A percentile compares a stretch with the other conserved stretches of the same genome.
Conservation (phyloP, 1,284 basidiomycete genomes). For the Schizopora paradoxa region DNA sequence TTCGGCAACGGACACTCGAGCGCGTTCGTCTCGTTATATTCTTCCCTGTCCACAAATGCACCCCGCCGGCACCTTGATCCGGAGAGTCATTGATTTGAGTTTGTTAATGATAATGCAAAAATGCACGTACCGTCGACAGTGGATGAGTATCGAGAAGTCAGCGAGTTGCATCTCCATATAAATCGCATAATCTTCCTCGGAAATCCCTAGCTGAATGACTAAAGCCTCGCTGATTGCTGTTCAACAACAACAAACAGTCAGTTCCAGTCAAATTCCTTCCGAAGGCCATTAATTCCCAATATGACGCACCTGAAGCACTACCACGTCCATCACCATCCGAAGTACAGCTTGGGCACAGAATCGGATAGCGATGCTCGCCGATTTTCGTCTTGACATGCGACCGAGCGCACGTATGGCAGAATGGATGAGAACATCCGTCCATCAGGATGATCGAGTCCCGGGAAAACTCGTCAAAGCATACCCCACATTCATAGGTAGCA, state of each 20-base stretch:
- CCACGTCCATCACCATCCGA: slow-evolving; percentile 22
- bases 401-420: slow-evolving; percentile 51
- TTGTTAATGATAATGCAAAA: slow-evolving; percentile 7
- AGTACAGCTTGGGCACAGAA: slow-evolving; percentile 54
- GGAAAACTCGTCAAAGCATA: slow-evolving; percentile 50
- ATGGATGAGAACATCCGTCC: slow-evolving; percentile 45
- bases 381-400: slow-evolving; percentile 43
- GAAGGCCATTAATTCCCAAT: no score
- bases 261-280: no score
- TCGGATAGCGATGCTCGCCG: slow-evolving; percentile 49
- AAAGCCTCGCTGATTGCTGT: slow-evolving; percentile 40
- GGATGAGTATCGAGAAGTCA: slow-evolving; percentile 45
- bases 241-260: background rate
- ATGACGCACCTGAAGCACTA: slow-evolving; percentile 37
- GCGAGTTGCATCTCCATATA: slow-evolving; percentile 52
- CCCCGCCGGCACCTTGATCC: slow-evolving; percentile 38
- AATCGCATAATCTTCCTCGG: slow-evolving; percentile 39
- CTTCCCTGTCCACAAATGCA: slow-evolving; percentile 44
- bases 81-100: background rate
- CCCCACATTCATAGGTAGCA: slow-evolving; percentile 43
- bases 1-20: slow-evolving; percentile 40
- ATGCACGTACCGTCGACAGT: slow-evolving; percentile 42
- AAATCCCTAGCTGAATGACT: slow-evolving; percentile 44
- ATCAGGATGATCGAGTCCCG: slow-evolving; percentile 43
- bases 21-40: slow-evolving; percentile 37